These are phyloP conservation scores for Beauveria rudraprayagi DNA, from an alignment of 2,329 filamentous ascomycete species.

Conservation along the genomic window DNA sequence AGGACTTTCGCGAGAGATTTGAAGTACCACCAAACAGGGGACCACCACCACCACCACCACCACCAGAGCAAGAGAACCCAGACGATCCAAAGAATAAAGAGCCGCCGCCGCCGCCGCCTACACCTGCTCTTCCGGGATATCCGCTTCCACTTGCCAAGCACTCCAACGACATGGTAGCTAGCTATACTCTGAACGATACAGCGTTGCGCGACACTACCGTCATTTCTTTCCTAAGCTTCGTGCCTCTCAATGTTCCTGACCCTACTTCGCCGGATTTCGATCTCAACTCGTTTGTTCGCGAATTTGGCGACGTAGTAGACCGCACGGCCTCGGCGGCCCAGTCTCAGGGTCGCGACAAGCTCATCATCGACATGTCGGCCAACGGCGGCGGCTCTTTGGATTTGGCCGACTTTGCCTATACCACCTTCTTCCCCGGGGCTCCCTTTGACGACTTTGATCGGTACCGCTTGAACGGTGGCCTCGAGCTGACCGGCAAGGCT, in stretches of 20 bases:
- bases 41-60: neutral
- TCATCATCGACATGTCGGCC: conserved; percentile 52
- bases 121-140: conserved; percentile 16
- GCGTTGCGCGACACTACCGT: conserved; percentile 18
- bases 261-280: conserved; percentile 10
- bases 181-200: conserved; percentile 21
- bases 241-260: neutral
- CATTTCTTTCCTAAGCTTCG: conserved; percentile 18
- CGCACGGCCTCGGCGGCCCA: conserved; percentile 25
- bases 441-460: conserved; percentile 5
- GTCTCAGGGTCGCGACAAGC: conserved; percentile 41
- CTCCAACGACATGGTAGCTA: conserved; percentile 16
- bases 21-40: neutral
- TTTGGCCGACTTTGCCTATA: conserved; percentile 5
- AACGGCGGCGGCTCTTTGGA: conserved; percentile 46
- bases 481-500: neutral
- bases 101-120: neutral
- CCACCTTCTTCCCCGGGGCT: neutral
- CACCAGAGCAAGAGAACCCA: too few species aligned
- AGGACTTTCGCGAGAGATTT: neutral
- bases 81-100: neutral
- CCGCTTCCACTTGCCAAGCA: conserved; percentile 20
- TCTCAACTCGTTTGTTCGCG: conserved; percentile 18
- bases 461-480: neutral
- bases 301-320: conserved; percentile 31